These are phyloP conservation scores for Coniochaeta hoffmannii DNA, from an alignment of 2,329 filamentous ascomycete species.

Conservation along the genomic window DNA sequence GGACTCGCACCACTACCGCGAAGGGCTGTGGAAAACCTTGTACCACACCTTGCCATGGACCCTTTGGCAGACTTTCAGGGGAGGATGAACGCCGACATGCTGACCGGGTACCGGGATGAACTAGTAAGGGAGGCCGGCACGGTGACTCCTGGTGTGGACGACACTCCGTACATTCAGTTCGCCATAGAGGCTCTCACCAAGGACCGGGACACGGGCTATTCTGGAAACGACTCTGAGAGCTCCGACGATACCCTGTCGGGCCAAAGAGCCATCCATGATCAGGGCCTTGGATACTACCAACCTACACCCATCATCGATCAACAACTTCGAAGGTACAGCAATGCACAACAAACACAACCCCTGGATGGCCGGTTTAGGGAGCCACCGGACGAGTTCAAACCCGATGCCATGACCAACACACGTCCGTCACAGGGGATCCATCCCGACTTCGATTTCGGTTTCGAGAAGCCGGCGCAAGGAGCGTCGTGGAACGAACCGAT, in stretches of 20 bases:
- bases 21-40: background rate
- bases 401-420: background rate
- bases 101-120: slow-evolving; percentile 40
- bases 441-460: background rate
- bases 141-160: slow-evolving; percentile 71
- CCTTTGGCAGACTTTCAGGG: slow-evolving; percentile 9
- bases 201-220: slow-evolving; percentile 55
- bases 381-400: background rate
- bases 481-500: background rate
- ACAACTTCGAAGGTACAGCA: background rate
- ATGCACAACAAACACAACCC: background rate
- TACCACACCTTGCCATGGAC: slow-evolving; percentile 3
- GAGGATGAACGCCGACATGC: slow-evolving; percentile 13
- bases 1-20: background rate
- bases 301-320: background rate
- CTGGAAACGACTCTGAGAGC: slow-evolving; percentile 40
- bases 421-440: background rate
- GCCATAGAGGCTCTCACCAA: slow-evolving; percentile 82
- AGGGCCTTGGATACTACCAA: slow-evolving; percentile 32
- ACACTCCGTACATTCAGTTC: slow-evolving; percentile 82
- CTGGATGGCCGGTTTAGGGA: background rate
- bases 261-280: slow-evolving; percentile 18
- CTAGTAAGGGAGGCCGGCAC: slow-evolving; percentile 40
- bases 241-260: slow-evolving; percentile 18
- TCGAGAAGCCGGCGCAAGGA: background rate